Percentiles rank a stretch among this genome's conserved stretches.
phyloP scores from a whole-genome alignment of 257 asterid genomes.

The Nicotiana tomentosiformis region DNA sequence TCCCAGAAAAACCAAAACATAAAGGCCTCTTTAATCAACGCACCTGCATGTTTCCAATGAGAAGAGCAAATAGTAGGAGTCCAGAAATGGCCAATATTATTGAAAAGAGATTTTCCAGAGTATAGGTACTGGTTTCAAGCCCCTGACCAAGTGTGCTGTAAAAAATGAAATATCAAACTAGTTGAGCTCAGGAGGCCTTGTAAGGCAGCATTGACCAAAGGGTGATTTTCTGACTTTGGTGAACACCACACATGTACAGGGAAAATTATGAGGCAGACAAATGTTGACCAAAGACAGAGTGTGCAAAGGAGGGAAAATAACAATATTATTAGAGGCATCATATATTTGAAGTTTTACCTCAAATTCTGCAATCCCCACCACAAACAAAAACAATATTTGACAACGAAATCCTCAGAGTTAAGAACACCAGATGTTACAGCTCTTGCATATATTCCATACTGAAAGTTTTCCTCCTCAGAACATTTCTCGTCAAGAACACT shows the following conservation, averaged over 20 bases:
- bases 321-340: not conserved
- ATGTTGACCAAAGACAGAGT: not conserved
- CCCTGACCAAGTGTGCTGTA: constrained; percentile 96
- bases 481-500: constrained; percentile 55
- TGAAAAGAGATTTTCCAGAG: constrained; percentile 79
- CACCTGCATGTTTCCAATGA: constrained; percentile 99
- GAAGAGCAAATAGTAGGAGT: constrained; percentile 88
- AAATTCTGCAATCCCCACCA: constrained; percentile 96
- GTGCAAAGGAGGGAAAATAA: not conserved
- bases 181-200: not conserved
- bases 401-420: constrained; percentile 51
- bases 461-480: constrained; percentile 34
- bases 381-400: constrained; percentile 75
- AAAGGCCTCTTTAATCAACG: constrained; percentile 3
- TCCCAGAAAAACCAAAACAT: not conserved
- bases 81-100: constrained; percentile 74
- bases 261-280: not conserved
- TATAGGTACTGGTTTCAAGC: constrained; percentile 82
- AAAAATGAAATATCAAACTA: constrained; percentile 8
- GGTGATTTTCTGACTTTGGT: not conserved
- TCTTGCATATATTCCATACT: constrained; percentile 70
- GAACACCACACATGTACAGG: not conserved
- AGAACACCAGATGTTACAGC: constrained; percentile 69
- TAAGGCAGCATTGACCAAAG: not conserved
- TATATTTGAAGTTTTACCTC: constrained; percentile 37